Evolutionary conservation across 202 grass and related monocot genomes (phyloP), one percentile per base, ranked within the genome.

Genomic region (Digitaria exilis): DNA sequence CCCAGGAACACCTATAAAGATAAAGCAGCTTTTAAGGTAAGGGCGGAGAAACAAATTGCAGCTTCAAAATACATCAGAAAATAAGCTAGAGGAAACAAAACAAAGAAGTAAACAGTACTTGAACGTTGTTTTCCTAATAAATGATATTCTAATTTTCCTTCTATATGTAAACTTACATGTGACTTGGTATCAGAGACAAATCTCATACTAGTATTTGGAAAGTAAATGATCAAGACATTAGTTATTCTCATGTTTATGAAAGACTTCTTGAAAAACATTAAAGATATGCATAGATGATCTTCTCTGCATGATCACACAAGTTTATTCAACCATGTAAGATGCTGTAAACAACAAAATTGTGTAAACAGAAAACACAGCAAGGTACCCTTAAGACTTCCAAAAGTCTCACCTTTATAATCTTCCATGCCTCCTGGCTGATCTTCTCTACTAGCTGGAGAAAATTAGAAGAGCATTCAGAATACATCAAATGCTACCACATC

Each of bases 351-450:
- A 12, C 5, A 73, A 69, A 51, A 80, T 14, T 18, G 16, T 51
- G 22, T 28, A 57, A 75, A 76, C 14, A 71, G 45, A 54, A 37
- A 59, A 75, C 24, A n/a, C 50, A 64, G 76, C 76, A 80, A 58
- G 13, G 39, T 64, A 87, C 80, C 87, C 64, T 63, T 80, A 52
- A 82, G 54, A 74, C 62, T 84, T 68, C 80, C 82, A 70, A 39
- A 14, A 25, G 74, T 83, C 30, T 90, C 85, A 55, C 74, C 83
- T 79, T 83, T 91, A 60, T 82, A 85, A 82, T 82, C 82, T 78
- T 92, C 84, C 25, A 19, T 58, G 42, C 58, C 44, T 81, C 74
- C 82, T 71, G 57, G 69, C 37, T 80, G 69, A 84, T 94, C 85
- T 78, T 88, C 84, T 79, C 87, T 87, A 69, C 59, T 73, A 39